Percentiles rank a stretch among this genome's conserved stretches.
Conservation (phyloP, 495 filamentous ascomycete genomes). For the Endocarpon pusillum region DNA sequence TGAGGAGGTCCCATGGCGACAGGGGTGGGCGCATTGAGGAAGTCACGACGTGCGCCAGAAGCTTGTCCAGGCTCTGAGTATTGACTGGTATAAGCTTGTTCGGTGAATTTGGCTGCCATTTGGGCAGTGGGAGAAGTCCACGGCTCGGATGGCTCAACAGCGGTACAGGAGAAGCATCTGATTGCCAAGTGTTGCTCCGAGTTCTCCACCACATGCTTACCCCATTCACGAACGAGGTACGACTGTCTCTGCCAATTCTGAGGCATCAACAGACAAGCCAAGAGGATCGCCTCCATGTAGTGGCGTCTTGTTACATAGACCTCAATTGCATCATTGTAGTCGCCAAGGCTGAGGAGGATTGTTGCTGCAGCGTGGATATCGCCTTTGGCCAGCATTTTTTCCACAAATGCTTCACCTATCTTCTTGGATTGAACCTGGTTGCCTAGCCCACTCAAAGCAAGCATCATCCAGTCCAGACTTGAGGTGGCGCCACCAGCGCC, state of each 20-base stretch:
- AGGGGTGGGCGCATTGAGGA: constrained; percentile 22
- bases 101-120: constrained; percentile 8
- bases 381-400: constrained; percentile 72
- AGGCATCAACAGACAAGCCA: constrained; percentile 58
- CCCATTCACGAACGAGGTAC: constrained; percentile 82
- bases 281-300: constrained; percentile 78
- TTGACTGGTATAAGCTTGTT: not conserved
- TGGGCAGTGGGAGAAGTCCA: constrained; percentile 72
- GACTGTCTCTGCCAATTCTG: constrained; percentile 80
- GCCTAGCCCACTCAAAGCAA: constrained; percentile 77
- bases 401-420: constrained; percentile 80
- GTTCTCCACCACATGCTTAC: constrained; percentile 74
- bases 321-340: constrained; percentile 87
- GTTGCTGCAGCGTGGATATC: constrained; percentile 86
- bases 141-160: constrained; percentile 55
- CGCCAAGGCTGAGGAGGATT: constrained; percentile 79
- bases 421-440: constrained; percentile 69
- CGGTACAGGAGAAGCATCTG: constrained; percentile 76
- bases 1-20: constrained; percentile 21
- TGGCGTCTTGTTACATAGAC: constrained; percentile 84
- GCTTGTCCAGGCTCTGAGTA: not conserved
- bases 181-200: constrained; percentile 81
- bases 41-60: not conserved
- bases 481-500: constrained; percentile 68
- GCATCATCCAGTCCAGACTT: constrained; percentile 80